Evolutionary conservation across 1,284 basidiomycete genomes (phyloP).

Genomic region (Abortiporus biennis): DNA sequence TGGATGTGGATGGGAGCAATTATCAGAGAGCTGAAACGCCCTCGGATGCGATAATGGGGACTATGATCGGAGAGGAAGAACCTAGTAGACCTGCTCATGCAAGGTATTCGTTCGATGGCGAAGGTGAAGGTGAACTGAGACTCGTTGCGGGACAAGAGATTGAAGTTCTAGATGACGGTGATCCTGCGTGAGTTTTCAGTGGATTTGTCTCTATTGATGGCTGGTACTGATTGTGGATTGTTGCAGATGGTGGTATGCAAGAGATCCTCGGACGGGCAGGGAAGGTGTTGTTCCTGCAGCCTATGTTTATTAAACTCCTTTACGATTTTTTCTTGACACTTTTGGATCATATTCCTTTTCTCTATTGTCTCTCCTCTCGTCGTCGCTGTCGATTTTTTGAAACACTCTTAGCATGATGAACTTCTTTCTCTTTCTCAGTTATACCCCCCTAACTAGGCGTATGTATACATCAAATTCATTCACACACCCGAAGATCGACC

Average conservation of each 20-base stretch:
- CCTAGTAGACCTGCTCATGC: conserved; percentile 68
- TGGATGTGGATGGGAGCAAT: conserved; percentile 70
- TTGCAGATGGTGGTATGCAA: conserved; percentile 86
- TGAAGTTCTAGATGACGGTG: conserved; percentile 72
- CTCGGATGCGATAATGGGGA: conserved; percentile 61
- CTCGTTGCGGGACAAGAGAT: conserved; percentile 68
- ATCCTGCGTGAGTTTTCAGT: conserved; percentile 64
- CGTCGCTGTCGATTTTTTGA: not conserved
- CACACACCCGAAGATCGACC: too few species aligned
- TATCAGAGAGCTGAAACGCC: conserved; percentile 75
- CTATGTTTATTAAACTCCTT: conserved; percentile 63
- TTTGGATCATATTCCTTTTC: not conserved
- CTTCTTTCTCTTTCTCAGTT: not conserved
- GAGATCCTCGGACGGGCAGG: conserved; percentile 68
- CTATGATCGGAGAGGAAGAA: conserved; percentile 59
- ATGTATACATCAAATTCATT: too few species aligned
- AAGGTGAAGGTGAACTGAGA: conserved; percentile 70
- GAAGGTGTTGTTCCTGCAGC: conserved; percentile 88
- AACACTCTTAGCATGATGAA: not conserved
- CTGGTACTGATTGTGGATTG: conserved; percentile 3
- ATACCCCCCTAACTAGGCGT: too few species aligned
- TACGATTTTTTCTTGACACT: conserved; percentile 7
- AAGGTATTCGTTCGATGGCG: conserved; percentile 73
- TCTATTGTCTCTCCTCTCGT: not conserved
- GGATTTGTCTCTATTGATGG: conserved; percentile 3